A percentile compares a stretch with the other conserved stretches of the same genome.
phyloP scores from a whole-genome alignment of 2,329 filamentous ascomycete genomes.

The Talaromyces rugulosus region DNA sequence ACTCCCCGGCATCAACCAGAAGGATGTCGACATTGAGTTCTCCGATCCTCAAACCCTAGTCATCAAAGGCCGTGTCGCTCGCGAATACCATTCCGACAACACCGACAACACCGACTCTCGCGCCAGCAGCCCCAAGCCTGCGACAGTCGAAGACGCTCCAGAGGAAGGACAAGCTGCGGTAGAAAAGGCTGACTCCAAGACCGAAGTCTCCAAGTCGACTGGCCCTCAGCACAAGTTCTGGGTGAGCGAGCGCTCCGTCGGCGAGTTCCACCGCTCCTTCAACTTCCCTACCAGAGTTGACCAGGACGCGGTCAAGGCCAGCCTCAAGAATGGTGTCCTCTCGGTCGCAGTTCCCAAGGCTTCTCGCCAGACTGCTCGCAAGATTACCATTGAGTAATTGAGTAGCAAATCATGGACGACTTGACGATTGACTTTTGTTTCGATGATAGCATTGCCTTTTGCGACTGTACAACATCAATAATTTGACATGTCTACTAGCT shows the following conservation, averaged over 20 bases:
- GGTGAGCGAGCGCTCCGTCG: slow-evolving; percentile 54
- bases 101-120: not conserved
- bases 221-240: slow-evolving; percentile 42
- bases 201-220: not conserved
- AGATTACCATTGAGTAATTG: slow-evolving; percentile 46
- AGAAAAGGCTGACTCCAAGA: not conserved
- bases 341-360: slow-evolving; percentile 53
- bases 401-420: not conserved
- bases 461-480: not conserved
- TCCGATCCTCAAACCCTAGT: slow-evolving; percentile 37
- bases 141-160: slow-evolving; percentile 8
- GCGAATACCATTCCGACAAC: slow-evolving; percentile 17
- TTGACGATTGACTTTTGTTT: not conserved
- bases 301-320: slow-evolving; percentile 54
- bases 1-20: slow-evolving; percentile 39
- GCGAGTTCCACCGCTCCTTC: slow-evolving; percentile 54
- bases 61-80: slow-evolving; percentile 34
- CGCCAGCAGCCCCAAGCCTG: slow-evolving; percentile 2
- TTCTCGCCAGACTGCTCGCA: slow-evolving; percentile 41
- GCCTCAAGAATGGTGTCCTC: slow-evolving; percentile 54
- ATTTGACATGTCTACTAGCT: not conserved
- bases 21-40: slow-evolving; percentile 40
- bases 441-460: not conserved
- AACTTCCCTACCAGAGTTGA: slow-evolving; percentile 53
- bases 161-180: slow-evolving; percentile 15